Base-by-base conservation (phyloP, 345 rosid species). In the Euclidium syriacum region DNA sequence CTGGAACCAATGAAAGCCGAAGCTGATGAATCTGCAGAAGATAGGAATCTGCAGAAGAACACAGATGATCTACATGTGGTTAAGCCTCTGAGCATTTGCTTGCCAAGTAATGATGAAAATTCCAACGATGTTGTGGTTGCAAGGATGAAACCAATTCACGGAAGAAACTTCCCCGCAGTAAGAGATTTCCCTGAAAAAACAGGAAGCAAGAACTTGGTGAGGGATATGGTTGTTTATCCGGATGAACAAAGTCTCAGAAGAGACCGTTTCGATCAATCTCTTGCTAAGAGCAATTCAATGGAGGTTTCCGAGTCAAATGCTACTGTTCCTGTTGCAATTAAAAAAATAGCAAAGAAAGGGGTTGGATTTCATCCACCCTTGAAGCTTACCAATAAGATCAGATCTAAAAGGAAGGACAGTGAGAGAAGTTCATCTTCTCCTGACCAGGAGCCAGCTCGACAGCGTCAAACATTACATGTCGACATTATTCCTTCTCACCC, bases 161-260 rank as follows among this genome's bases (percentile, higher is more conserved):
- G 75, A 43, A 78, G 86, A 74, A 72, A 53, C 39, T 69, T 73
- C 62, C 68, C 76, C 0, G 90, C 79, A 15, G 50, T 77, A 9
- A 77, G 92, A 67, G 77, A 80, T 46, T 82, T 81, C 43, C 85
- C 91, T 59, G 72, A 71, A 0, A 17, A 41, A 20, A 77, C 82
- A 55, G 86, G 92, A 68, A 55, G 69, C 50, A 82, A 77, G 32
- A 50, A 63, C 50, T 8, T 20, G 30, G 32, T 41, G 32, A 64
- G 52, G 17, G 69, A 64, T 20, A 30, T 52, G 7, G 43, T 52
- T 27, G 69, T 41, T 52, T 30, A 30, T 1, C 6, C 4, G 3
- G 61, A 30, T 18, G 55, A 23, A 0, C 10, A 16, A 17, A 35
- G 9, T 48, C 23, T 16, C 1, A 17, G 30, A 32, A 60, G 47